A percentile compares a stretch with the other conserved stretches of the same genome.
These are phyloP conservation scores for Camellia japonica DNA, from an alignment of 148 eudicot genomes.

Conservation along the genomic window DNA sequence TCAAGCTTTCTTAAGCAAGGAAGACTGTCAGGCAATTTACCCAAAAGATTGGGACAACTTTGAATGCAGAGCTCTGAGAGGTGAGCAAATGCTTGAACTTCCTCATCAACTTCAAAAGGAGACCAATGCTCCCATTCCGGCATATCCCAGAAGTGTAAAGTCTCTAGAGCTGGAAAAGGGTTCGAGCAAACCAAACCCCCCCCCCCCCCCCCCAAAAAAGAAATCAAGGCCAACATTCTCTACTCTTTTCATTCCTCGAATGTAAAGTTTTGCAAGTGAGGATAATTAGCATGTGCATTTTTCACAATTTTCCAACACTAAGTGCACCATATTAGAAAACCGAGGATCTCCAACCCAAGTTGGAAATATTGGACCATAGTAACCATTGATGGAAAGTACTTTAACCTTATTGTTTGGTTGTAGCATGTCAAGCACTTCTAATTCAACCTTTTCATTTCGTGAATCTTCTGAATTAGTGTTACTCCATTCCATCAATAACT, in stretches of 20 bases:
- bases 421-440: slow-evolving; percentile 11
- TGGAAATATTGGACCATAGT: slow-evolving; percentile 10
- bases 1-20: too few relatives aligned
- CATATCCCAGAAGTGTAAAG: slow-evolving; percentile 18
- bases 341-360: slow-evolving; percentile 7
- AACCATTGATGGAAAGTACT: not conserved
- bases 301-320: not conserved
- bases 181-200: not conserved
- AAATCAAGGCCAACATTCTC: slow-evolving; percentile 18
- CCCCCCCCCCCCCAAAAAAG: not conserved
- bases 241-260: too few relatives aligned
- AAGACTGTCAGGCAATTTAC: too few relatives aligned
- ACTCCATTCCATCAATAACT: slow-evolving; percentile 11
- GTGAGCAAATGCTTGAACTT: too few relatives aligned
- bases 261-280: too few relatives aligned
- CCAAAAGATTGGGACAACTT: too few relatives aligned
- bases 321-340: not conserved
- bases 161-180: slow-evolving; percentile 23
- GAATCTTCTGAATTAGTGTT: not conserved
- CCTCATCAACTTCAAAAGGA: not conserved
- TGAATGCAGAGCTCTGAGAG: too few relatives aligned
- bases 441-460: not conserved
- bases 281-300: too few relatives aligned
- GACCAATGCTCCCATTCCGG: slow-evolving; percentile 17
- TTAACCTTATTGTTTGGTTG: slow-evolving; percentile 7